Base-by-base conservation (phyloP, 441 rosid genomes). In the Erysimum cheiri region DNA sequence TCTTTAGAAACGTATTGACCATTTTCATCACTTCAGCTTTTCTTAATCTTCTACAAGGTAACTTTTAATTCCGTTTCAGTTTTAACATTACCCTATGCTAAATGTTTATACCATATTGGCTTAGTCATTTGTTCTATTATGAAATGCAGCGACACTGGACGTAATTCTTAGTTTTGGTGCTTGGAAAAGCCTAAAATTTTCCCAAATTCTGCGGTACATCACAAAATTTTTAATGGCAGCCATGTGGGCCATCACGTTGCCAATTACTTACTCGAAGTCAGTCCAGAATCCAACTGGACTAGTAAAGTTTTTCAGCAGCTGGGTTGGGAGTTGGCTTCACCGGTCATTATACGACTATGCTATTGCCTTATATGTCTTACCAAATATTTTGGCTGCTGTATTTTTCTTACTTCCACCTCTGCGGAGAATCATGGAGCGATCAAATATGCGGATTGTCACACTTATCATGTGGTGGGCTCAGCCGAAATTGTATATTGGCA, bases 391-490 rank as follows among this genome's bases (percentile, higher is more conserved):
- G 74, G 93, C 97, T 74, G 90, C 88, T 76, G 29, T 86, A 32
- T 43, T 93, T 55, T 96, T 96, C 82, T 78, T 91, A 54, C 78
- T 89, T 82, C 99, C 98, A 71, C 86, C 85, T 70, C 41, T 89
- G 43, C 87, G 97, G 79, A 89, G 90, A 75, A 70, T 69, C 37
- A 87, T 96, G 94, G 99, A 96, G 84, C 87, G 84, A 39, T 96
- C 99, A 60, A 96, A 92, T 72, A 82, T 81, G 86, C 81, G 78
- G 60, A 85, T 91, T 63, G 53, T 90, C 69, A 93, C 94, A 67
- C 64, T 89, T 62, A 68, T 91, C 68, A 87, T 96, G 93, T 96
- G 99, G 99, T 96, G 99, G 98, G 89, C 99, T 68, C 99, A 96
- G 94, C 99, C 99, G 61, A 93, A 96, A 75, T 78, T 88, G 61